Evolutionary conservation across 129 eudicot genomes (phyloP), one percentile per base, ranked within the genome.

Genomic region (Mikania micrantha): DNA sequence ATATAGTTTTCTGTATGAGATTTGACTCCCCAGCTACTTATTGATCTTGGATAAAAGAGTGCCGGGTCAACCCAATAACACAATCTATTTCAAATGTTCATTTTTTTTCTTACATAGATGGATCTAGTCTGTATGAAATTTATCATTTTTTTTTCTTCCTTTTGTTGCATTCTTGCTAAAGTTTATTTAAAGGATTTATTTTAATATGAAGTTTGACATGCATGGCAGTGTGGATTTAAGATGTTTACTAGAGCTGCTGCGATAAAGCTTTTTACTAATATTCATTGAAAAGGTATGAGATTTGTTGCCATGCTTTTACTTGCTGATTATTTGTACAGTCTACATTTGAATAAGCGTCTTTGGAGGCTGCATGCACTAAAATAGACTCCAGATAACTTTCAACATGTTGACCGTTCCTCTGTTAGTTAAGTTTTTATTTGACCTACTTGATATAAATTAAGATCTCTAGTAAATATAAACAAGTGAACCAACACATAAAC

Each of bases 201-300:
- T 38, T 57, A 17, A 31, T 64, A 47, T 9, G 36, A 32, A 4
- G 7, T 64, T 78, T 63, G 40, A 21, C 35, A 39, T 73, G 6
- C 52, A 25, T 67, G 71, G 42, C 95, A 93, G 99, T 93, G 99
- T 84, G 99, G 99, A 34, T 93, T 93, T 70, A 93, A 93, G 88
- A 89, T 93, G 99, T 93, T 89, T 62, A 93, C 99, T 36, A 86
- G 99, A 82, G 96, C 99, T 53, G 96, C 99, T 69, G 99, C 96
- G 17, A 79, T 86, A 73, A 89, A 89, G 74, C 95, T 93, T 76
- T 93, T 93, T 83, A 89, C 88, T 1, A 93, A 93, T 65, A 85
- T 89, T 11, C 99, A 95, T 28, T 93, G 45, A 93, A 86, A 82
- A 81, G 99, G 99, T 93, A 75, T 27, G 36, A 38, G 40, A 3